Percentiles rank a stretch among this genome's conserved stretches.
These are phyloP conservation scores for Senecio squalidus DNA, from an alignment of 140 eudicot species.

Conservation along the genomic window DNA sequence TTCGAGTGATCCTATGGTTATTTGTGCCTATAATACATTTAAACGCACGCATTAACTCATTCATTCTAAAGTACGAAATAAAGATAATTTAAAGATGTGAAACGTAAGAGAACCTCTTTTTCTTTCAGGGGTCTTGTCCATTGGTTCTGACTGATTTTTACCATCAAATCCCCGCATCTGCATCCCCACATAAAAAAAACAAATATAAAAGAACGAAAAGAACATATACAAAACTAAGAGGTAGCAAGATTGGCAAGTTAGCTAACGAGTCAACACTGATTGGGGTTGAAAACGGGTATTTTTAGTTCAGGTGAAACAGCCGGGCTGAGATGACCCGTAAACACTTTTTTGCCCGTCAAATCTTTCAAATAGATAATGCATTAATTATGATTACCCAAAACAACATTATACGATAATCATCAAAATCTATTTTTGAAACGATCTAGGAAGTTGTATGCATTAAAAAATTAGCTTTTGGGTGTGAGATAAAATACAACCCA, in stretches of 20 bases:
- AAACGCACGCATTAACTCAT: background rate
- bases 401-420: background rate
- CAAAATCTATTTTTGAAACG: background rate
- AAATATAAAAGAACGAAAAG: background rate
- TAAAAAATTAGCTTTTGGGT: no score
- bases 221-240: background rate
- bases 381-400: background rate
- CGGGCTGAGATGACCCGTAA: background rate
- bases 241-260: background rate
- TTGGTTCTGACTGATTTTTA: constrained; percentile 36
- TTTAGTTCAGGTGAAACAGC: background rate
- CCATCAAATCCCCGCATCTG: constrained; percentile 51
- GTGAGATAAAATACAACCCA: no score
- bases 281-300: background rate
- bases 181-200: background rate
- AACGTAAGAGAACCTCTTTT: constrained; percentile 39
- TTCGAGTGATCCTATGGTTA: constrained; percentile 31
- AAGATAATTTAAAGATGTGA: background rate
- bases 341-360: background rate
- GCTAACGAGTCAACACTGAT: background rate
- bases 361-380: background rate
- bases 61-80: background rate
- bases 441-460: background rate
- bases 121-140: constrained; percentile 19
- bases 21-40: constrained; percentile 13